Percentiles rank a stretch among this genome's conserved stretches.
These are phyloP conservation scores for Pseudocercospora crystallina DNA, from an alignment of 2,329 filamentous ascomycete genomes.

Conservation along the genomic window DNA sequence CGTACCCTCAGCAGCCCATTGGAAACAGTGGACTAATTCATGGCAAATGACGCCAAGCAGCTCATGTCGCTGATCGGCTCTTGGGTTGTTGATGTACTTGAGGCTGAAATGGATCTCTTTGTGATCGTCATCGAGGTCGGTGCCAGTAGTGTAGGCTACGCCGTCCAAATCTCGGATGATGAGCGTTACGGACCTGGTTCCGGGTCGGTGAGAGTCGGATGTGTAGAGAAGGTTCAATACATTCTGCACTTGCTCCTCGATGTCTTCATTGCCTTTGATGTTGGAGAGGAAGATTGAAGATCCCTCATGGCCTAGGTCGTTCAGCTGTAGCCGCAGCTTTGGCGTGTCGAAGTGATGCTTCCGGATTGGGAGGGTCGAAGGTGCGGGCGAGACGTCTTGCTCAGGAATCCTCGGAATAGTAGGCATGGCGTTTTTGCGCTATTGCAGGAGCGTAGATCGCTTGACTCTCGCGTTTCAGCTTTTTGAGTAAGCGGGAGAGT, in stretches of 20 bases:
- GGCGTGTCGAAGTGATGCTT: constrained; percentile 41
- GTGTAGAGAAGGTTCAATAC: constrained; percentile 74
- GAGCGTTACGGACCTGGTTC: constrained; percentile 83
- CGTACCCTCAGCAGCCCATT: constrained; percentile 65
- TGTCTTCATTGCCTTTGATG: constrained; percentile 61
- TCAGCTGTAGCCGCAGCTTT: constrained; percentile 48
- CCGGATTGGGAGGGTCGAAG: constrained; percentile 22
- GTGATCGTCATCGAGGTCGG: constrained; percentile 76
- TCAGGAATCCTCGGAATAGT: constrained; percentile 14
- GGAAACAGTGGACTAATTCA: constrained; percentile 93
- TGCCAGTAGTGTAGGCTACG: constrained; percentile 84
- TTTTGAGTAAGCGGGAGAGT: too few relatives aligned
- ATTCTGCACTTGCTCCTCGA: constrained; percentile 62
- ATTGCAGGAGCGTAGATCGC: background rate
- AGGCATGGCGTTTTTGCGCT: constrained; percentile 8
- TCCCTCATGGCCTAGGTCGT: constrained; percentile 57
- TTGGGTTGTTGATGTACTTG: constrained; percentile 60
- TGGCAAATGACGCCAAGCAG: constrained; percentile 83
- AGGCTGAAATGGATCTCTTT: constrained; percentile 91
- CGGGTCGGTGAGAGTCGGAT: constrained; percentile 43
- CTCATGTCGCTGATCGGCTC: constrained; percentile 50
- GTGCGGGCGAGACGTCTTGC: constrained; percentile 17
- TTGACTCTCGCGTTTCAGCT: too few relatives aligned
- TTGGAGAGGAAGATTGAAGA: constrained; percentile 65
- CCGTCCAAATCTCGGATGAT: constrained; percentile 76